Percentiles rank a stretch among this genome's conserved stretches.
These are phyloP conservation scores for Candida suzukii DNA, from an alignment of 805 yeast species.

Conservation along the genomic window DNA sequence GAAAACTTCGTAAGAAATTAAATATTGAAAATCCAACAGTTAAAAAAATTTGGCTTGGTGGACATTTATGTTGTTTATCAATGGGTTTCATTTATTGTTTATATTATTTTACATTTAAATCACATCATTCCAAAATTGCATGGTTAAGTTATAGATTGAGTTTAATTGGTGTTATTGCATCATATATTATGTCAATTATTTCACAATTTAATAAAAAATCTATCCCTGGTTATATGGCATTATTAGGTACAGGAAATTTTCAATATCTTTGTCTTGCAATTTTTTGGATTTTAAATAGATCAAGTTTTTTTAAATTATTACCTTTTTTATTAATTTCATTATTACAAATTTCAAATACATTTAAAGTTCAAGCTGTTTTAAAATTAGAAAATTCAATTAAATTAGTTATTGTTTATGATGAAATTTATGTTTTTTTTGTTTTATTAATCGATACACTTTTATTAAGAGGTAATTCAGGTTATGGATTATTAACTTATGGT, in stretches of 20 bases:
- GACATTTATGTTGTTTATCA: constrained; percentile 40
- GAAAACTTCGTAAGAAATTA: constrained; percentile 29
- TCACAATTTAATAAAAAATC: constrained; percentile 52
- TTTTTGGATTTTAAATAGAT: constrained; percentile 59
- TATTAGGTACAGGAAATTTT: constrained; percentile 70
- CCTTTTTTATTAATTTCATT: constrained; percentile 54
- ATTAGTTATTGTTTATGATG: constrained; percentile 51
- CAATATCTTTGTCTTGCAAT: constrained; percentile 53
- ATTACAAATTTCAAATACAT: constrained; percentile 43
- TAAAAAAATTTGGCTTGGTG: constrained; percentile 48
- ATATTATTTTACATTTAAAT: constrained; percentile 26
- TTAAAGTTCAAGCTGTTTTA: constrained; percentile 34
- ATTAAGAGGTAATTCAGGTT: constrained; percentile 64
- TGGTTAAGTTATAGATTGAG: constrained; percentile 47
- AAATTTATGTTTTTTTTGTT: constrained; percentile 45
- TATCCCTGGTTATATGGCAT: constrained; percentile 54
- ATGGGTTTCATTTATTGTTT: constrained; percentile 33
- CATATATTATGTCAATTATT: constrained; percentile 46
- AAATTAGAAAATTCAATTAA: constrained; percentile 33
- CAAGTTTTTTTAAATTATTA: constrained; percentile 55
- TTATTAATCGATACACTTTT: constrained; percentile 53
- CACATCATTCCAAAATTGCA: constrained; percentile 37
- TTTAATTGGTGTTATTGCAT: constrained; percentile 45
- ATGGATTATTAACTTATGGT: constrained; percentile 49
- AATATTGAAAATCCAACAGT: constrained; percentile 30